Evolutionary conservation across 164 flowering plant species (phyloP).

Genomic region (Dillenia turbinata): DNA sequence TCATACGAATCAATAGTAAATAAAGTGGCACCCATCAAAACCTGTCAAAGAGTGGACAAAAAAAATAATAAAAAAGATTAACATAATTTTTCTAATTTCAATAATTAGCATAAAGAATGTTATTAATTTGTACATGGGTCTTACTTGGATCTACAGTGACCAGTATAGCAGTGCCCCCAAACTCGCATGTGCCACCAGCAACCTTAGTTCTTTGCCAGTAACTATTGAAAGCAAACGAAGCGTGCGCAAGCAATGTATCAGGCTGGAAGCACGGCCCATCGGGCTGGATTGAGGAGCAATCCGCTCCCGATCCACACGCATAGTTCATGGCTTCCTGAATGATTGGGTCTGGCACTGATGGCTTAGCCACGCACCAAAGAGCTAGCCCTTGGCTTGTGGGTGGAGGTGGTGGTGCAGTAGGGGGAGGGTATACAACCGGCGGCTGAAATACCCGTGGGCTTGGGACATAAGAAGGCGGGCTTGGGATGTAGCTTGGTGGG

Average conservation of each 20-base stretch:
- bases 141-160: constrained; percentile 91
- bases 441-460: constrained; percentile 55
- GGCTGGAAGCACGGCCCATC: constrained; percentile 71
- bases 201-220: constrained; percentile 81
- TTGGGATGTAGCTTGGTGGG: constrained; percentile 32
- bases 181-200: constrained; percentile 77
- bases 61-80: not conserved
- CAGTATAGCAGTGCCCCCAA: constrained; percentile 83
- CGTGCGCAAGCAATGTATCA: constrained; percentile 59
- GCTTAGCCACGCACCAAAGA: constrained; percentile 94
- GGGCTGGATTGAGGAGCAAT: constrained; percentile 65
- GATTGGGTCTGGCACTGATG: constrained; percentile 89
- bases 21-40: constrained; percentile 66
- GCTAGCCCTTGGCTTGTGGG: constrained; percentile 14
- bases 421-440: constrained; percentile 72
- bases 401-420: constrained; percentile 55
- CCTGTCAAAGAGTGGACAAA: constrained; percentile 29
- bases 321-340: constrained; percentile 90
- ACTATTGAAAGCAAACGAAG: constrained; percentile 83
- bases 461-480: constrained; percentile 20
- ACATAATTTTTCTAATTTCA: too few relatives aligned
- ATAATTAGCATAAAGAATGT: too few relatives aligned
- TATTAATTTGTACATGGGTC: constrained; percentile 4
- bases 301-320: constrained; percentile 91
- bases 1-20: constrained; percentile 17